Evolutionary conservation across 306 rosid species (phyloP).

Genomic region (Ochetophila trinervis): DNA sequence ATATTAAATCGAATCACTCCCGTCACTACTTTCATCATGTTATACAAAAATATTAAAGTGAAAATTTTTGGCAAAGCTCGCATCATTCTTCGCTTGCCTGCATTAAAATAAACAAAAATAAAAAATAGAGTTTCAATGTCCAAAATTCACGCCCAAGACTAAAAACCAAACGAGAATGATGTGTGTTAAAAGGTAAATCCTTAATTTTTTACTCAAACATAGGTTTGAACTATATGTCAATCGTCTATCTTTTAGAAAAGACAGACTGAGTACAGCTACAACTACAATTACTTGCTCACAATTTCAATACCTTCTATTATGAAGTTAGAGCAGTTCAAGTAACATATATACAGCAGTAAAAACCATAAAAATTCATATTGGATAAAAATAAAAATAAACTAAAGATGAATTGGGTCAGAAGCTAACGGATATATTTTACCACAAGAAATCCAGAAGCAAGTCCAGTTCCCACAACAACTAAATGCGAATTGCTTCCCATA

Average conservation of each 20-base stretch:
- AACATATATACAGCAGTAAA: no score
- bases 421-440: constrained; percentile 43
- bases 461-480: constrained; percentile 76
- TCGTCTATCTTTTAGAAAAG: no score
- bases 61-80: constrained; percentile 14
- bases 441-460: constrained; percentile 90
- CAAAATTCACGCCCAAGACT: no score
- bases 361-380: no score
- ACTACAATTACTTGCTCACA: constrained; percentile 2
- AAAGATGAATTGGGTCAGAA: constrained; percentile 7
- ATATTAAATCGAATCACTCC: constrained; percentile 6
- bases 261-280: background rate
- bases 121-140: background rate
- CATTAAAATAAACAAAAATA: constrained; percentile 13
- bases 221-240: no score
- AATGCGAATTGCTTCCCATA: constrained; percentile 64
- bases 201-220: no score
- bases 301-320: no score
- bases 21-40: constrained; percentile 14
- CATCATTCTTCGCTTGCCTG: constrained; percentile 64
- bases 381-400: constrained; percentile 1
- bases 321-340: no score
- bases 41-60: constrained; percentile 26
- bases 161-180: no score
- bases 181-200: no score